Evolutionary conservation across 139 green algal species (phyloP).

Genomic region (Nannochloris sp.): DNA sequence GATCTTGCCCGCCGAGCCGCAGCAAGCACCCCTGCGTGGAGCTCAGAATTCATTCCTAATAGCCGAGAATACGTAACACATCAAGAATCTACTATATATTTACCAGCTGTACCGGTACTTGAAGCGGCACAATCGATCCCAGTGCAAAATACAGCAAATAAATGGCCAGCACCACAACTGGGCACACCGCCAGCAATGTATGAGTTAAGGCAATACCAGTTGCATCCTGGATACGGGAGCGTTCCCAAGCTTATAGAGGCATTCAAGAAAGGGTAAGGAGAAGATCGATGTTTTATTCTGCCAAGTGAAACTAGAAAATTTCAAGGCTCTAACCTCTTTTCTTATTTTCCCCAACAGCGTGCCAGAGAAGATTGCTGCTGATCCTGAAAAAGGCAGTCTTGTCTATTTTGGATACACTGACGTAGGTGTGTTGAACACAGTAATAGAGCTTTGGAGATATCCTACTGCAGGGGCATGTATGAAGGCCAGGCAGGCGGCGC

Average conservation of each 20-base stretch:
- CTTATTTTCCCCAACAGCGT: too few relatives aligned
- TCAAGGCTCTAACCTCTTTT: neutral
- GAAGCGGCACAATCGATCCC: slow-evolving; percentile 1
- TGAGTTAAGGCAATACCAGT: slow-evolving; percentile 66
- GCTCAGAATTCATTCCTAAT: neutral
- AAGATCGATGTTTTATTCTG: slow-evolving; percentile 6
- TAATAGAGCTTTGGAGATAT: slow-evolving; percentile 77
- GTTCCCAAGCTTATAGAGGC: slow-evolving; percentile 58
- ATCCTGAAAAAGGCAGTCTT: slow-evolving; percentile 41
- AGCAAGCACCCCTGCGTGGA: slow-evolving; percentile 8
- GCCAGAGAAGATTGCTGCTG: slow-evolving; percentile 60
- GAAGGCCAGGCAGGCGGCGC: slow-evolving; percentile 45
- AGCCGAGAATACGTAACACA: neutral
- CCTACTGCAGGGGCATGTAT: slow-evolving; percentile 52
- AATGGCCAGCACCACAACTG: neutral
- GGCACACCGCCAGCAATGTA: slow-evolving; percentile 41
- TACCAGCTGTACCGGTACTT: slow-evolving; percentile 7
- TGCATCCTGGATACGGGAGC: slow-evolving; percentile 63
- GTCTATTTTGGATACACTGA: slow-evolving; percentile 60
- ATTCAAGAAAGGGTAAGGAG: slow-evolving; percentile 40
- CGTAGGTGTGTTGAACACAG: slow-evolving; percentile 41
- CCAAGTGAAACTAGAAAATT: neutral
- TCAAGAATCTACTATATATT: slow-evolving; percentile 22
- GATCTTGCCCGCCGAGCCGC: slow-evolving; percentile 5
- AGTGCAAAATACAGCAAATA: neutral